Percentiles rank a stretch among this genome's conserved stretches.
These are phyloP conservation scores for Grosmannia clavigera DNA, from an alignment of 2,329 filamentous ascomycete species.

Conservation along the genomic window DNA sequence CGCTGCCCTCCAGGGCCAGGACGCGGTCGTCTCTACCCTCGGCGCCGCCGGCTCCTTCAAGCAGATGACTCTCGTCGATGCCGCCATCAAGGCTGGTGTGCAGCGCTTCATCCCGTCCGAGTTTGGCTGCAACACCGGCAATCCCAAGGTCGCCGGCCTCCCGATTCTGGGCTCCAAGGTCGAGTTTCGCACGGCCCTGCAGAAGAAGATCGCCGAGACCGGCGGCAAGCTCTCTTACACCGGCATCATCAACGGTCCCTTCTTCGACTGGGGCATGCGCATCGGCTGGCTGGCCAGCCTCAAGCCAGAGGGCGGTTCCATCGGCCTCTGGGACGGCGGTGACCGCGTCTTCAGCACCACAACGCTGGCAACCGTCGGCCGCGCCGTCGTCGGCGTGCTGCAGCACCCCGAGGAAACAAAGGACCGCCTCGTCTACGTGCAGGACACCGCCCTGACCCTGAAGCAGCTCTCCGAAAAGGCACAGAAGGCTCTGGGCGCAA, in stretches of 20 bases:
- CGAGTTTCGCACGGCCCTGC: conserved; percentile 17
- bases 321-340: conserved; percentile 22
- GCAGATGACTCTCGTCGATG: conserved; percentile 40
- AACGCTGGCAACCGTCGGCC: conserved; percentile 23
- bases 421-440: conserved; percentile 20
- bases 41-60: conserved; percentile 11
- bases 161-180: conserved; percentile 18
- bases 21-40: conserved; percentile 17
- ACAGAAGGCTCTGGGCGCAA: not conserved
- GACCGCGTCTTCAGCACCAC: conserved; percentile 20
- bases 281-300: conserved; percentile 5
- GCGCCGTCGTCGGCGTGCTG: conserved; percentile 18
- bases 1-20: conserved; percentile 37
- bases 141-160: conserved; percentile 15
- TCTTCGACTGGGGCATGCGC: conserved; percentile 3
- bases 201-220: conserved; percentile 12
- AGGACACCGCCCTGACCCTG: conserved; percentile 21
- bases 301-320: conserved; percentile 9
- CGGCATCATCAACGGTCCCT: not conserved
- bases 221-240: conserved; percentile 9
- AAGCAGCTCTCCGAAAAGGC: conserved; percentile 23
- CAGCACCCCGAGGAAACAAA: conserved; percentile 19
- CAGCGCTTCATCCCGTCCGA: conserved; percentile 43
- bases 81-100: conserved; percentile 40
- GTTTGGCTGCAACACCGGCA: conserved; percentile 27